These are phyloP conservation scores for Cystoderma amianthinum DNA, from an alignment of 768 basidiomycete genomes.

Conservation along the genomic window DNA sequence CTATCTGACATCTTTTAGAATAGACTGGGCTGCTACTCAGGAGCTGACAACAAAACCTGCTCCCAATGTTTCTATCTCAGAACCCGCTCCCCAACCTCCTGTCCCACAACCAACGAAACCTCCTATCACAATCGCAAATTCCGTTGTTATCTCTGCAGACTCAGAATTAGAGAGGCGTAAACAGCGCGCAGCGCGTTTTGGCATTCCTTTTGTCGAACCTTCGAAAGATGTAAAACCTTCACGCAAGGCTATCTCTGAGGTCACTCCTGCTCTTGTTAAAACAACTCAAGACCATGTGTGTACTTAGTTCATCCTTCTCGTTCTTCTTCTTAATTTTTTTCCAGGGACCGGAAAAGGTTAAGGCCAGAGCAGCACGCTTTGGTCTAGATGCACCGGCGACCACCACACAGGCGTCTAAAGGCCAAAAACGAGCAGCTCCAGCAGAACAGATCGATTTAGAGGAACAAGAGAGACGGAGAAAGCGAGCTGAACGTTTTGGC, in stretches of 20 bases:
- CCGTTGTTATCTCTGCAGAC: slow-evolving; percentile 17
- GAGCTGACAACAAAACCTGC: slow-evolving; percentile 9
- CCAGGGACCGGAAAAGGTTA: slow-evolving; percentile 44
- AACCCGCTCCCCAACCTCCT: not conserved
- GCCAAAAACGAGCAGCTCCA: slow-evolving; percentile 25
- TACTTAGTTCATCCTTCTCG: not conserved
- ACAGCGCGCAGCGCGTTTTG: slow-evolving; percentile 64
- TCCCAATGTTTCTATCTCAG: not conserved
- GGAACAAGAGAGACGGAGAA: slow-evolving; percentile 50
- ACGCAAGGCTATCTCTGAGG: slow-evolving; percentile 15
- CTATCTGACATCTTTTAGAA: slow-evolving; percentile 14
- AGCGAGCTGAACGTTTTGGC: slow-evolving; percentile 63
- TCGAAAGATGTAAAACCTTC: slow-evolving; percentile 14
- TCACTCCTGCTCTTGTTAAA: not conserved
- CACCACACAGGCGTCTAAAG: slow-evolving; percentile 6
- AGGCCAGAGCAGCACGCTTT: slow-evolving; percentile 51
- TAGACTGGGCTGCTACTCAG: slow-evolving; percentile 36
- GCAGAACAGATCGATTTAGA: slow-evolving; percentile 44
- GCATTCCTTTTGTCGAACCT: slow-evolving; percentile 49
- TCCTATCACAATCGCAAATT: not conserved
- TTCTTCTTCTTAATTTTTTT: not conserved
- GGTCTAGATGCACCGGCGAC: slow-evolving; percentile 18
- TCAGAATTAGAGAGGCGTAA: slow-evolving; percentile 50
- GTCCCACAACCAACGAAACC: not conserved
- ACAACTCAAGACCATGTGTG: not conserved